Base-by-base conservation (phyloP, 495 filamentous ascomycete genomes). In the Penicillium subrubescens region DNA sequence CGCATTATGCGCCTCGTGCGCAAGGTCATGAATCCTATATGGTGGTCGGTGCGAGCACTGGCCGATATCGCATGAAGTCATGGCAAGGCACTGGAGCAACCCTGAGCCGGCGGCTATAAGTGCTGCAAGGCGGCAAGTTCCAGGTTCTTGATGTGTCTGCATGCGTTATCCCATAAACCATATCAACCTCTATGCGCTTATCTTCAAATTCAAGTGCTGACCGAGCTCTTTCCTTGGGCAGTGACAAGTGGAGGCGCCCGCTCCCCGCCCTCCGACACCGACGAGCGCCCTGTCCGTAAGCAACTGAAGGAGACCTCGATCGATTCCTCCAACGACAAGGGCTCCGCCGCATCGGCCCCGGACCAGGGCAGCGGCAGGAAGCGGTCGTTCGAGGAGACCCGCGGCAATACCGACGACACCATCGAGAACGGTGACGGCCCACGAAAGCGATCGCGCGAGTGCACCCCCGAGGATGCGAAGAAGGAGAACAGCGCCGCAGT, bases 281-380 rank as follows among this genome's bases (percentile, higher is more conserved):
- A 76, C 44, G 85, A 87, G 67, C 80, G 82, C 61, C 85, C 84
- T 11, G 85, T 87, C 48, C 80, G 88, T 56, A 83, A 87, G 65
- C 84, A 89, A 68, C 71, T 90, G 50, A 85, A 87, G 73, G 81
- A 88, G 68, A 87, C 88, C 6, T 81, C 82, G 7, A 84, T 90
- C 63, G 82, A 78, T 17, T 64, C 76, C n/a, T 14, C 44, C 41
- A 43, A 54, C 29, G n/a, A 78, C 19, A 44, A 4, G 12, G 19
- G 21, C 10, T 7, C 23, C 14, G 37, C 51, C 19, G 11, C 60
- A 23, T 44, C 60, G 27, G 35, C 23, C 14, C 35, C 27, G 63
- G 61, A 75, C 67, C 59, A 55, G 8, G 11, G 27, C 48, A 68
- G 79, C 41, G 82, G 83, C 14, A 73, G 85, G 48, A 90, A 90